Evolutionary conservation across 2,329 filamentous ascomycete species (phyloP), one percentile per base, ranked within the genome.

Genomic region (Penicillium rolfsii): DNA sequence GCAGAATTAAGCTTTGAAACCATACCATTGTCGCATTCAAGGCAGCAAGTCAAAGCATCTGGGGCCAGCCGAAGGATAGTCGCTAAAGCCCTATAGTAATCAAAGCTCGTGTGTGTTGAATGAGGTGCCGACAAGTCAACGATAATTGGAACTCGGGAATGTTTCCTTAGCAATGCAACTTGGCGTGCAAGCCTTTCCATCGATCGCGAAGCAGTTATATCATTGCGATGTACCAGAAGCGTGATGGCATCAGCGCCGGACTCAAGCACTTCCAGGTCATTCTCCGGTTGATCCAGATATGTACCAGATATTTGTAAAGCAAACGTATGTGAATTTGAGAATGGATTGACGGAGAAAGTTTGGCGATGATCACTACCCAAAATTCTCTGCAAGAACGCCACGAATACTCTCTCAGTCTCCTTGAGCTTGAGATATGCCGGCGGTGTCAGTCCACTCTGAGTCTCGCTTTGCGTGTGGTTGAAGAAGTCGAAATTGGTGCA

Each of bases 401-500:
- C 59, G 26, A 69, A 64, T 19, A 66, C 55, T 14, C 60, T 59
- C 52, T 69, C 67, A 1, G 65, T 67, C 46, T 69, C 60, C 48
- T 69, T 69, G 26, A 69, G 57, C 43, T 68, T 64, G 41, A 67
- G 57, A 26, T 64, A 61, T 6, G 46, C 33, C 1, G 59, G 57
- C 16, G 52, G 8, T 35, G 40, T 50, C 26, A 33, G 58, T 14
- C 52, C 50, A 5, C 26, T 35, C 19, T 24, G 35, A 38, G 61
- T 41, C 19, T 50, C 36, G 4, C 35, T 46, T 40, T 64, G 61
- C 1, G 63, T 63, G n/a, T 58, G 46, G 24, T 65, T 65, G 45
- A 65, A 65, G 30, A 67, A 69, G 55, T 70, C 64, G 59, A 70
- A 67, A 38, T 68, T 71, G 16, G 69, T 67, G 46, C 66, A 70